Conservation (phyloP, 192 early-diverging fungal genomes). For the Coemansia sp. region DNA sequence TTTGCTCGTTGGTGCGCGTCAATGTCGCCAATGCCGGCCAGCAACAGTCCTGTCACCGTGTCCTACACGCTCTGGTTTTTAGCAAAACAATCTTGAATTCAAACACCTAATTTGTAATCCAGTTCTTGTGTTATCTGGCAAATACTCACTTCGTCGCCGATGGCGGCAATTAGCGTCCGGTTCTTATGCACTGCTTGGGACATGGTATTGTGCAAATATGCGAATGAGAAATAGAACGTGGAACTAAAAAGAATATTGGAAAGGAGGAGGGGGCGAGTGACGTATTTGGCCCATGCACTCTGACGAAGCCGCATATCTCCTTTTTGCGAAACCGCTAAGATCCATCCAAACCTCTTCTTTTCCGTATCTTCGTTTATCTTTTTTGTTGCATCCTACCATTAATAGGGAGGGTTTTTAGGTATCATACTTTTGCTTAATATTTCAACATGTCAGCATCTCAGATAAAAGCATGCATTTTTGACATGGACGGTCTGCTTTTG, state of each 20-base stretch:
- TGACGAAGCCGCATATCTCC: neutral
- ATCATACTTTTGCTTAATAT: too few species aligned
- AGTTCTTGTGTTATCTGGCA: too few species aligned
- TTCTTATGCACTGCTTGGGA: slow-evolving; percentile 31
- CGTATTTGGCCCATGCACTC: neutral
- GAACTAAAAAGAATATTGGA: neutral
- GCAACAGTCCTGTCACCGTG: slow-evolving; percentile 93
- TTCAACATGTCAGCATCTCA: slow-evolving; percentile 17
- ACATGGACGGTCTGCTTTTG: slow-evolving; percentile 79
- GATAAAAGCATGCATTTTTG: slow-evolving; percentile 73
- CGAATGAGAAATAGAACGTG: neutral
- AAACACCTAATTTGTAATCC: too few species aligned
- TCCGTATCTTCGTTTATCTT: neutral
- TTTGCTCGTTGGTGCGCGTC: slow-evolving; percentile 90
- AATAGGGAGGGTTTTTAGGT: too few species aligned
- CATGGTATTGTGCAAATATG: slow-evolving; percentile 11
- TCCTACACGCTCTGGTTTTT: slow-evolving; percentile 55
- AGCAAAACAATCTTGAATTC: neutral
- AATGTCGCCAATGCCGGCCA: slow-evolving; percentile 95
- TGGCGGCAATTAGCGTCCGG: slow-evolving; percentile 52
- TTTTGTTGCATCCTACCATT: neutral
- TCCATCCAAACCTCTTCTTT: neutral
- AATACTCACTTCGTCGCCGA: slow-evolving; percentile 50
- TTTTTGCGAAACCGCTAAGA: neutral
- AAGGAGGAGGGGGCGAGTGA: neutral